A percentile compares a stretch with the other conserved stretches of the same genome.
Conservation (phyloP, 2,329 filamentous ascomycete genomes). For the Periglandula ipomoeae region DNA sequence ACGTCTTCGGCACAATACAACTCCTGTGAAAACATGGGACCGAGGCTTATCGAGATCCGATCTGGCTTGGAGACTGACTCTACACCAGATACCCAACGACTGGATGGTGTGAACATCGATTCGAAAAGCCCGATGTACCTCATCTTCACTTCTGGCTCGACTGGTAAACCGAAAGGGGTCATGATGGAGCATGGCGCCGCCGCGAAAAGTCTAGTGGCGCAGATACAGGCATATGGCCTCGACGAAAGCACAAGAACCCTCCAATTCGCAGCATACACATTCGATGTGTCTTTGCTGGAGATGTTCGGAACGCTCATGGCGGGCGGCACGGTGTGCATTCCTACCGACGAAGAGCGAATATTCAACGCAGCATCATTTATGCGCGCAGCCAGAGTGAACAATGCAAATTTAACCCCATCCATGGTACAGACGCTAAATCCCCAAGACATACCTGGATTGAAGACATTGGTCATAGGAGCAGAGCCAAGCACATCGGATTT, state of each 20-base stretch:
- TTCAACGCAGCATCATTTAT: not conserved
- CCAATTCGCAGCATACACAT: slow-evolving; percentile 11
- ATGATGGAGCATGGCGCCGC: slow-evolving; percentile 13
- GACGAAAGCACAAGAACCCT: slow-evolving; percentile 3
- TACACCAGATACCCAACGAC: no score
- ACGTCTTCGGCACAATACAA: no score
- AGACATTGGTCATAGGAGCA: not conserved
- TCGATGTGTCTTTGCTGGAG: slow-evolving; percentile 8
- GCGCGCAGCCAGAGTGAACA: not conserved
- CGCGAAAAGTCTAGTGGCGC: slow-evolving; percentile 3
- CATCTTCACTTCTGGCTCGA: slow-evolving; percentile 18
- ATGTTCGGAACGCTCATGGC: slow-evolving; percentile 2
- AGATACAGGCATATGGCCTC: not conserved
- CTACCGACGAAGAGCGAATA: no score
- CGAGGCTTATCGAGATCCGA: no score
- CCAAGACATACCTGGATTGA: not conserved
- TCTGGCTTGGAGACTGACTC: no score
- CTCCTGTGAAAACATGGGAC: no score
- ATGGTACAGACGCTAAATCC: not conserved
- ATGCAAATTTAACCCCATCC: not conserved
- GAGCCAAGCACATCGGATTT: not conserved
- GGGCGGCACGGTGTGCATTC: slow-evolving; percentile 6
- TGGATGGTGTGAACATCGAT: no score
- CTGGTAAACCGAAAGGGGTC: slow-evolving; percentile 17
- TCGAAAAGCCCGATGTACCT: slow-evolving; percentile 14